Conservation (phyloP, 306 rosid species). For the Gynostemma pentaphyllum region DNA sequence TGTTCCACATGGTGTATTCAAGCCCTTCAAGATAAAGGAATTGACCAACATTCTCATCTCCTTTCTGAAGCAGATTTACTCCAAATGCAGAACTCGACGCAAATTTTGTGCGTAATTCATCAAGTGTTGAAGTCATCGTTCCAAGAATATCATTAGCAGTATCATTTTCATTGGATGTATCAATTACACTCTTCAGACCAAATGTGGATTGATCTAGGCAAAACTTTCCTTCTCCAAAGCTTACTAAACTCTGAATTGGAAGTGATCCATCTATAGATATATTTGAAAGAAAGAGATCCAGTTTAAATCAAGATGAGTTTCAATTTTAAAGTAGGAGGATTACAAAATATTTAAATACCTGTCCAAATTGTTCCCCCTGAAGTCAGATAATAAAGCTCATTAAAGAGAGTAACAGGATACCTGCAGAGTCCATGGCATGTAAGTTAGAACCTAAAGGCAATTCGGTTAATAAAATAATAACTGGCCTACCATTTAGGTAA, state of each 20-base stretch:
- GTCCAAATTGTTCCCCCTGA: conserved; percentile 85
- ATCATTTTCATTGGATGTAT: too few species aligned
- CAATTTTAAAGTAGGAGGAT: neutral
- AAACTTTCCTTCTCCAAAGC: conserved; percentile 36
- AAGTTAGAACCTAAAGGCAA: conserved; percentile 14
- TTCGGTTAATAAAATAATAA: conserved; percentile 1
- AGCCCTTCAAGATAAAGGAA: conserved; percentile 86
- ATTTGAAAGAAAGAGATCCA: neutral
- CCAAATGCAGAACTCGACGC: conserved; percentile 3
- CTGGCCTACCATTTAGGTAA: conserved; percentile 84
- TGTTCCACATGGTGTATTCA: conserved; percentile 95
- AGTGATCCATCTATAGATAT: conserved; percentile 49
- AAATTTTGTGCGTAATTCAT: too few species aligned
- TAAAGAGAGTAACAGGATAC: conserved; percentile 71
- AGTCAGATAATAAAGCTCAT: conserved; percentile 70
- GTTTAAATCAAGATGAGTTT: neutral
- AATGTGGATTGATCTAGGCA: conserved; percentile 49
- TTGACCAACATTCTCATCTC: conserved; percentile 92
- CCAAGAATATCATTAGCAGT: too few species aligned
- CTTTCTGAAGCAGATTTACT: conserved; percentile 39
- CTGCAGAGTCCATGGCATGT: conserved; percentile 25
- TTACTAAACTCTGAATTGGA: conserved; percentile 31
- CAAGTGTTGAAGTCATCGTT: conserved; percentile 27
- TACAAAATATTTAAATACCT: conserved; percentile 25
- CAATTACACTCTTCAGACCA: conserved; percentile 20